Evolutionary conservation across 768 basidiomycete species (phyloP).

Genomic region (Gyrodon lividus): DNA sequence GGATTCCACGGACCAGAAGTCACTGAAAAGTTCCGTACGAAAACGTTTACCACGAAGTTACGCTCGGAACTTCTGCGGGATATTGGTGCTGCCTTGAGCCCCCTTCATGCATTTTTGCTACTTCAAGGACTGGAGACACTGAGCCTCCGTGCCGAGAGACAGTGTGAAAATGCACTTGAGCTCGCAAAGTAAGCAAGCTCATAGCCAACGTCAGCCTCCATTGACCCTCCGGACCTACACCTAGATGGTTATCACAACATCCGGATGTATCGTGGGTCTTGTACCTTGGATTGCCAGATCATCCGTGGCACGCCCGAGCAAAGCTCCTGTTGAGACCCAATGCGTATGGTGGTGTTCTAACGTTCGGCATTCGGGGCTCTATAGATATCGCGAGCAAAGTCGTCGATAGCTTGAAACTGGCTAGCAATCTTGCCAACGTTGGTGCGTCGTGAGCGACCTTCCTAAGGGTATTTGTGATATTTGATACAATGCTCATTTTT

Average conservation of each 20-base stretch:
- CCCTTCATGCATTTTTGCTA: slow-evolving; percentile 72
- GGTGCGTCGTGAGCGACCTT: slow-evolving; percentile 10
- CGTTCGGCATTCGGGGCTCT: slow-evolving; percentile 9
- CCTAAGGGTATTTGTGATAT: not conserved
- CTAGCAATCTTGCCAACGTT: slow-evolving; percentile 37
- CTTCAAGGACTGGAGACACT: slow-evolving; percentile 82
- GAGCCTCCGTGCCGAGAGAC: slow-evolving; percentile 66
- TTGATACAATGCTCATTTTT: not conserved
- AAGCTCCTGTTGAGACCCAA: slow-evolving; percentile 7
- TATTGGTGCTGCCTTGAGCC: slow-evolving; percentile 62
- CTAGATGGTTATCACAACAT: slow-evolving; percentile 14
- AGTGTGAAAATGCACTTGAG: slow-evolving; percentile 66
- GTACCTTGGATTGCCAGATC: slow-evolving; percentile 11
- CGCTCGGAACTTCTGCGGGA: slow-evolving; percentile 65
- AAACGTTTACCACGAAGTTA: slow-evolving; percentile 67
- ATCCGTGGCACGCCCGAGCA: slow-evolving; percentile 12
- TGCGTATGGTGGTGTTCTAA: slow-evolving; percentile 16
- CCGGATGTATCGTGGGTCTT: slow-evolving; percentile 16
- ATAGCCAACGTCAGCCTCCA: not conserved
- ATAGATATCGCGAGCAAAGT: slow-evolving; percentile 24
- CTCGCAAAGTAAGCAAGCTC: slow-evolving; percentile 49
- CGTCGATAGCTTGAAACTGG: slow-evolving; percentile 39
- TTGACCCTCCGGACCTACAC: not conserved
- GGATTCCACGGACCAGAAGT: slow-evolving; percentile 75
- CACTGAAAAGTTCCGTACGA: slow-evolving; percentile 60